Evolutionary conservation across 2,329 filamentous ascomycete genomes (phyloP), one percentile per base, ranked within the genome.

Genomic region (Phoma sp.): DNA sequence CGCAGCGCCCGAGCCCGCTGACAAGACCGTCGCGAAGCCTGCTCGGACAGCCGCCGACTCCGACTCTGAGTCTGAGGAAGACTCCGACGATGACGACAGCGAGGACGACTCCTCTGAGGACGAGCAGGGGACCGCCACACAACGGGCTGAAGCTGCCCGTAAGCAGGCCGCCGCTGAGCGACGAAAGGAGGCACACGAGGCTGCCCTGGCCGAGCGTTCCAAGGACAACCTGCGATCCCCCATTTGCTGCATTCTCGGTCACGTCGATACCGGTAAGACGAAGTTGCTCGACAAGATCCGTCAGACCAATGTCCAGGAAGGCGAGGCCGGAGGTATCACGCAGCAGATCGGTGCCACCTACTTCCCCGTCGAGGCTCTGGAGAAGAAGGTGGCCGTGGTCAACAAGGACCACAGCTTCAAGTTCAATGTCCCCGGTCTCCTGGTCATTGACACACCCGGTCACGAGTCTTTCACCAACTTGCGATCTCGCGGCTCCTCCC

Each of bases 261-360:
- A 99, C 86, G 95, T 99, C 85, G 95, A 99, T 88, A 99, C 96
- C 40, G 95, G 95, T 76, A 99, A 99, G 82, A 99, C 95, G n/a
- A 99, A 98, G 81, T 83, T 99, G 61, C 85, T 99, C 55, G 95
- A 99, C 83, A 99, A 99, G 82, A 91, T 99, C 72, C 90, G 95
- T 71, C 92, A 97, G 78, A 98, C 95, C 54, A 98, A 99, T 74
- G 95, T 99, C 32, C 96, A 99, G 74, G 95, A 98, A 79, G 95
- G 95, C 71, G 95, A 99, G 85, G 96, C 95, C 36, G 96, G 95
- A 83, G 95, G 95, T 88, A 99, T 99, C 72, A 99, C 95, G 7
- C 95, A 99, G 80, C 95, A 99, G 79, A 99, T 99, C 73, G 95
- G 95, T 88, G 95, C 95, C 46, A 99, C 95, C 2, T 99, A 98